Base-by-base conservation (phyloP, 1,284 basidiomycete genomes). In the Prillingera fragicola region DNA sequence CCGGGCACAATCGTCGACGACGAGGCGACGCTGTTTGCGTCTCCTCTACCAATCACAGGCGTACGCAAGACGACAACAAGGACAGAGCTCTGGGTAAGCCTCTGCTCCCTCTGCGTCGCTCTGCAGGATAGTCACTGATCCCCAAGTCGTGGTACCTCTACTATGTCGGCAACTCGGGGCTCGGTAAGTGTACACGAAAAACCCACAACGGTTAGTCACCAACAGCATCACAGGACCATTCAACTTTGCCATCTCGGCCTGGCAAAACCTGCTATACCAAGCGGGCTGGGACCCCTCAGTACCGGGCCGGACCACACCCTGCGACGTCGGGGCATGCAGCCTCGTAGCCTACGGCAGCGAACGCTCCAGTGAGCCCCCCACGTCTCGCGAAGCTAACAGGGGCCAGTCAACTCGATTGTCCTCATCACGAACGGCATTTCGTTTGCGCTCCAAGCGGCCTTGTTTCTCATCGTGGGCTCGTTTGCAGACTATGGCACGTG, bases 181-280 rank as follows among this genome's bases (percentile, higher is more conserved):
- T 68, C 8, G 64, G 61, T 58, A 28, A 33, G 58, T 54, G 2
- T n/a, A n/a, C n/a, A n/a, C n/a, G n/a, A n/a, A 33, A 29, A 28
- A 12, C 12, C 13, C 27, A n/a, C 22, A n/a, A 9, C 12, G 26
- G 4, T n/a, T 14, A n/a, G n/a, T n/a, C 24, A 18, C 44, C 41
- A 15, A 44, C 41, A 24, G 13, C 33, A 24, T 23, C 21, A 25
- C 33, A 60, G 60, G 65, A 7, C 65, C 65, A 3, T 67, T 67
- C 60, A 67, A 67, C 52, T 68, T 68, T 48, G 64, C 66, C 21
- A 67, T 68, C 29, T 56, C 55, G 9, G 64, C 64, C 1, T 68
- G 66, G 66, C 65, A 65, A 40, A 68, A 68, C 44, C 51, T 68
- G 14, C 48, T 68, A 10, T 66, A 66, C 38, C 50, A 48, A 3